Evolutionary conservation across 257 asterid species (phyloP), one percentile per base, ranked within the genome.

Genomic region (Solanum infundibuliforme): DNA sequence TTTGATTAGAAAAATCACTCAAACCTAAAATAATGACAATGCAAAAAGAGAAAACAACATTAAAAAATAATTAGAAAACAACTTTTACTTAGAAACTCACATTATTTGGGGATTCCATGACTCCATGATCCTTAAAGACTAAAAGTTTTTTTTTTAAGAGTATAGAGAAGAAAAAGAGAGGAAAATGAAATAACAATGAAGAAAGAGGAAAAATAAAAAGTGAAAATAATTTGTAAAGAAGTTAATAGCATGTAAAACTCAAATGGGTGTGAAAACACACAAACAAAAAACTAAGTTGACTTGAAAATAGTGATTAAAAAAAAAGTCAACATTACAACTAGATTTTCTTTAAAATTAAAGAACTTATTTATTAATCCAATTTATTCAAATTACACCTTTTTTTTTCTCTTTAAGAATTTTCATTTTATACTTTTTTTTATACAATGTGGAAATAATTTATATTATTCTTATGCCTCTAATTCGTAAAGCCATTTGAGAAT

Each of bases 101-200:
- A 88, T 87, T 60, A 23, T 79, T 35, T 87, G 89, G 23, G 69
- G 20, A 29, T 79, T 36, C 86, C 86, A 87, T 29, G 55, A 69
- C 5, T 21, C 86, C 88, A 87, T 87, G 77, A 87, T 58, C 65
- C 32, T 10, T 7, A 43, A 25, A 79, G 10, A 13, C 46, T 35
- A 34, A 39, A 52, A n/a, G 21, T 48, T 14, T 20, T 20, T 7
- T 13, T 13, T 46, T 46, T 46, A 48, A 25, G 21, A 18, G 73
- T 5, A 65, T 66, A 66, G 34, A 66, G 35, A 66, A 27, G 34
- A n/a, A 13, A 31, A 39, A n/a, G 31, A 39, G 35, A 13, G 14
- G 13, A 25, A 77, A 79, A 14, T 29, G 39, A 71, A 18, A 18
- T 71, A 71, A 29, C n/a, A 71, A 66, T 25, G 73, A 62, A 71